Conservation (phyloP, 1,284 basidiomycete genomes). For the Baeospora myosura region DNA sequence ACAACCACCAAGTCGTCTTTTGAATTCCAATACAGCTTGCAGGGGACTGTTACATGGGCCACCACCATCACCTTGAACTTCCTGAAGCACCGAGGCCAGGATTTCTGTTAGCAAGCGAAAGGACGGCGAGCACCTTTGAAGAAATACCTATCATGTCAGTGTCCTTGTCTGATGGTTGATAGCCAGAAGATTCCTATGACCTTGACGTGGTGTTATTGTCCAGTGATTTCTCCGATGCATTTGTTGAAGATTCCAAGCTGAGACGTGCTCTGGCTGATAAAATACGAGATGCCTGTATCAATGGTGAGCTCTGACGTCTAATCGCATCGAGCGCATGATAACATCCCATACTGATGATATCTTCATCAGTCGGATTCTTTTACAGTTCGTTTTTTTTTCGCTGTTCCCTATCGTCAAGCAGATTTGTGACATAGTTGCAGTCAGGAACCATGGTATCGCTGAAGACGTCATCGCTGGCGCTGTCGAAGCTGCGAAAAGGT, state of each 20-base stretch:
- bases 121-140: slow-evolving; percentile 24
- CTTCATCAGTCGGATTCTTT: slow-evolving; percentile 74
- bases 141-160: slow-evolving; percentile 33
- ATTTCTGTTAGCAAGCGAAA: slow-evolving; percentile 7
- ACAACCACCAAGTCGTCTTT: too few species aligned
- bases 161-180: too few species aligned
- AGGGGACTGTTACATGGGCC: too few species aligned
- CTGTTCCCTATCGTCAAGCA: background rate
- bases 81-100: too few species aligned
- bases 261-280: slow-evolving; percentile 45
- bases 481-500: slow-evolving; percentile 42
- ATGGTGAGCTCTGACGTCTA: slow-evolving; percentile 15
- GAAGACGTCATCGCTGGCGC: slow-evolving; percentile 38
- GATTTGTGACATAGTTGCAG: slow-evolving; percentile 24
- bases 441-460: slow-evolving; percentile 67
- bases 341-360: background rate
- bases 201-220: too few species aligned
- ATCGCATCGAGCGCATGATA: background rate
- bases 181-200: too few species aligned
- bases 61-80: background rate
- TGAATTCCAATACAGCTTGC: too few species aligned
- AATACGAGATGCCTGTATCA: slow-evolving; percentile 64
- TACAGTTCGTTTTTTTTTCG: slow-evolving; percentile 42
- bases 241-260: slow-evolving; percentile 29
- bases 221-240: slow-evolving; percentile 52